A percentile compares a stretch with the other conserved stretches of the same genome.
Evolutionary conservation across 371 early-diverging fungal genomes (phyloP).

Genomic region (Mucor lusitanicus): DNA sequence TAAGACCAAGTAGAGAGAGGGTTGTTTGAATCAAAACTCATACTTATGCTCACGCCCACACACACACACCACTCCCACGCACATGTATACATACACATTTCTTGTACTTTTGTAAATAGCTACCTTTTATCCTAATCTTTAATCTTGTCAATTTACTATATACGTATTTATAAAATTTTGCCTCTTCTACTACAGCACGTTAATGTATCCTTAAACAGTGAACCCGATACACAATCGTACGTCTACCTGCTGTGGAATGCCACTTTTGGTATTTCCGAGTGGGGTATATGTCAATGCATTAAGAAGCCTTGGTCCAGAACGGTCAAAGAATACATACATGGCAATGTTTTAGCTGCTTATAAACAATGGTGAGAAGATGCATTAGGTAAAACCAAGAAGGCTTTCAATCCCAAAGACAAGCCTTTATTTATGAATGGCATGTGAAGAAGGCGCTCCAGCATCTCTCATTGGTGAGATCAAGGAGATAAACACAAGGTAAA

Average conservation of each 20-base stretch:
- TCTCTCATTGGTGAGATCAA: neutral
- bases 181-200: neutral
- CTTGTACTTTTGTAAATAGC: too few relatives aligned
- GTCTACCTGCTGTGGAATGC: neutral
- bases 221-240: neutral
- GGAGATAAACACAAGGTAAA: neutral
- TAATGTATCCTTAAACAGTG: neutral
- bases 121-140: too few relatives aligned
- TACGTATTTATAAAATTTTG: neutral
- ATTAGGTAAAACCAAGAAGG: neutral
- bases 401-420: neutral
- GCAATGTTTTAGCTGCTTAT: neutral
- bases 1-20: neutral
- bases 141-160: too few relatives aligned
- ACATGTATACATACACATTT: neutral
- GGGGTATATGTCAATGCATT: too few relatives aligned
- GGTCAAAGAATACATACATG: too few relatives aligned
- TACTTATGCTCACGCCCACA: neutral
- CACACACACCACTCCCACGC: neutral
- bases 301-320: neutral
- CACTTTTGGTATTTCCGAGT: neutral
- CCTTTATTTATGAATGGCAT: neutral
- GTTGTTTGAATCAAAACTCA: neutral
- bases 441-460: too few relatives aligned
- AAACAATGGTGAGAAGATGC: neutral